phyloP scores from a whole-genome alignment of 2,329 filamentous ascomycete genomes.

The Bipolaris cookei region DNA sequence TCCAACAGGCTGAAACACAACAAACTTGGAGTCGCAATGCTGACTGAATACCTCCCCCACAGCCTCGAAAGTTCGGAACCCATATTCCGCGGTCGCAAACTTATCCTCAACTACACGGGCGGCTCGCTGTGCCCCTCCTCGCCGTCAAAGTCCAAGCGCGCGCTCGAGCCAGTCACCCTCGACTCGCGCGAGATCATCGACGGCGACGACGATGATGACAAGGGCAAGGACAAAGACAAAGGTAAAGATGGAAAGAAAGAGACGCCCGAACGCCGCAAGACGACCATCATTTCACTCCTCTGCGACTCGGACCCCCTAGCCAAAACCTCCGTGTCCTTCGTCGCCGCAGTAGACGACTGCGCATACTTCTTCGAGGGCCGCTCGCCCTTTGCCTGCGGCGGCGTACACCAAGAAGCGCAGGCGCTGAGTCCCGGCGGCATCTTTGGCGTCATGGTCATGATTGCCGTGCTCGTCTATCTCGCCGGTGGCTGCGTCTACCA shows the following conservation, averaged over 20 bases:
- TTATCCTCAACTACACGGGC: conserved; percentile 59
- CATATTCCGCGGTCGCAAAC: conserved; percentile 69
- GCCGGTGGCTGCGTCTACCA: conserved; percentile 95
- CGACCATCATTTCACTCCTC: conserved; percentile 87
- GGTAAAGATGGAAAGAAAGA: conserved; percentile 50
- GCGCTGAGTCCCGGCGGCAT: conserved; percentile 73
- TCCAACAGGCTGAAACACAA: conserved; percentile 5
- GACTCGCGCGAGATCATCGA: conserved; percentile 51
- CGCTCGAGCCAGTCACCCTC: conserved; percentile 32
- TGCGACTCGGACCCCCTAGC: conserved; percentile 83
- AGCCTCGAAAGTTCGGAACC: conserved; percentile 63
- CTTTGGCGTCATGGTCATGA: conserved; percentile 83
- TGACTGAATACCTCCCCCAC: conserved; percentile 21
- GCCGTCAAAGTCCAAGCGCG: conserved; percentile 32
- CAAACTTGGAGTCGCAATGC: conserved; percentile 7
- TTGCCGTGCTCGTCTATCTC: conserved; percentile 84
- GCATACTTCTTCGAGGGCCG: conserved; percentile 95
- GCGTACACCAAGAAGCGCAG: conserved; percentile 63
- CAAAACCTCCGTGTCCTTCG: conserved; percentile 77
- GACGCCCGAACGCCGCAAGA: conserved; percentile 69
- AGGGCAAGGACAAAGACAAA: conserved; percentile 44
- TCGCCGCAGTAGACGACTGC: conserved; percentile 89
- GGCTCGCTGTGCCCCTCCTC: conserved; percentile 55
- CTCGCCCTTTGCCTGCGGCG: conserved; percentile 83
- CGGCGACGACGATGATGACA: conserved; percentile 45